Percentiles rank a stretch among this genome's conserved stretches.
These are phyloP conservation scores for Lentinula detonsa DNA, from an alignment of 768 basidiomycete genomes.

Conservation along the genomic window DNA sequence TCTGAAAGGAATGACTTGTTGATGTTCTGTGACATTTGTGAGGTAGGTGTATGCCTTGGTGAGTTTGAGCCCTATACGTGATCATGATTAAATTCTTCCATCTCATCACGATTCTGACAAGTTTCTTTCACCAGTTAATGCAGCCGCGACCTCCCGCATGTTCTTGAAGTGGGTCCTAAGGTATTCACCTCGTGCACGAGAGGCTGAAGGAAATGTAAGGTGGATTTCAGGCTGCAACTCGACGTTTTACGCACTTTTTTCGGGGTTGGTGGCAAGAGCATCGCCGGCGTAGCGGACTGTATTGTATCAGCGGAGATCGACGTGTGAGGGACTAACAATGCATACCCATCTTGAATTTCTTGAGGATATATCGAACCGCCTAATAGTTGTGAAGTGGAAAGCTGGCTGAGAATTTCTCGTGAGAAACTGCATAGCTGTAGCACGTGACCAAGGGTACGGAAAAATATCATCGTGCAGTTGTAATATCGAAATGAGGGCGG, in stretches of 20 bases:
- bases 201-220: slow-evolving; percentile 44
- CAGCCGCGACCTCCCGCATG: slow-evolving; percentile 98
- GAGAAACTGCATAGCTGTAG: background rate
- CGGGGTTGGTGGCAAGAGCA: slow-evolving; percentile 83
- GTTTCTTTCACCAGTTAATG: slow-evolving; percentile 61
- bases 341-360: slow-evolving; percentile 48
- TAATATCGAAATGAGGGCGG: too few relatives aligned
- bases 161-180: slow-evolving; percentile 99
- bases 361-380: background rate
- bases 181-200: slow-evolving; percentile 93
- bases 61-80: slow-evolving; percentile 72
- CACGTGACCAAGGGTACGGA: background rate
- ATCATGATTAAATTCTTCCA: background rate
- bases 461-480: too few relatives aligned
- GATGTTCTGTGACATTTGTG: slow-evolving; percentile 91
- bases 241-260: slow-evolving; percentile 70
- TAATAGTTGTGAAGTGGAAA: background rate
- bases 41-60: slow-evolving; percentile 95
- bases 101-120: background rate
- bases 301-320: slow-evolving; percentile 11
- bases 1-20: slow-evolving; percentile 81
- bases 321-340: slow-evolving; percentile 19
- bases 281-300: slow-evolving; percentile 93
- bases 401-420: background rate
- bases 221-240: background rate